phyloP scores from a whole-genome alignment of 108 stramenopile species.

The Skeletonema tropicum region DNA sequence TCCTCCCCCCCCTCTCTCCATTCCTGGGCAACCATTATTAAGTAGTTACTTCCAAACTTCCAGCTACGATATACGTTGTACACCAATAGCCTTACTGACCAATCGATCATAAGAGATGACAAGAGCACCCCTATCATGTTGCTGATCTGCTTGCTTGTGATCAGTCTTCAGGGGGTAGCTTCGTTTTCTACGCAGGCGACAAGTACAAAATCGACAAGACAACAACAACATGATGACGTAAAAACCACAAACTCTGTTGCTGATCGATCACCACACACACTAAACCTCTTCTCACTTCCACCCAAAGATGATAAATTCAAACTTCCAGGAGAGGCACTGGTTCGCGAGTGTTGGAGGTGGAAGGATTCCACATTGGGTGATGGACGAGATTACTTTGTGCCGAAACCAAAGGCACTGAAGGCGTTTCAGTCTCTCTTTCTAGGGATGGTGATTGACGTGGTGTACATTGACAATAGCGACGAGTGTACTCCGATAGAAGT shows the following conservation, averaged over 20 bases:
- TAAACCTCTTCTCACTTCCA: slow-evolving; percentile 42
- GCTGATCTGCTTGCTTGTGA: neutral
- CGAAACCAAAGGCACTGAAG: slow-evolving; percentile 67
- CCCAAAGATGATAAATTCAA: slow-evolving; percentile 30
- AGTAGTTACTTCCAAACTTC: too few relatives aligned
- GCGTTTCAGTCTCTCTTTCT: slow-evolving; percentile 57
- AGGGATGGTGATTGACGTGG: slow-evolving; percentile 28
- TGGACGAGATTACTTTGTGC: slow-evolving; percentile 84
- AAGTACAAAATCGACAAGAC: neutral
- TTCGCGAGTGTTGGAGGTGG: slow-evolving; percentile 77
- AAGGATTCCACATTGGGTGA: slow-evolving; percentile 79
- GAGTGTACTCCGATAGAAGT: neutral
- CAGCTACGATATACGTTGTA: too few relatives aligned
- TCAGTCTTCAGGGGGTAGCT: neutral
- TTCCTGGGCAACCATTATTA: too few relatives aligned
- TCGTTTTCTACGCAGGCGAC: neutral
- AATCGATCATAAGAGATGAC: too few relatives aligned
- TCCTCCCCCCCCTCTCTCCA: too few relatives aligned
- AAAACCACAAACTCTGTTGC: neutral
- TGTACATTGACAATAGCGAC: neutral
- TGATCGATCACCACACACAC: neutral
- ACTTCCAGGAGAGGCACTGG: slow-evolving; percentile 29
- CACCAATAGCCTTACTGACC: too few relatives aligned
- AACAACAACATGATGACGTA: neutral
- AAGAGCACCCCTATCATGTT: neutral